Conservation (phyloP, 2,329 filamentous ascomycete species). For the Cladophialophora psammophila region DNA sequence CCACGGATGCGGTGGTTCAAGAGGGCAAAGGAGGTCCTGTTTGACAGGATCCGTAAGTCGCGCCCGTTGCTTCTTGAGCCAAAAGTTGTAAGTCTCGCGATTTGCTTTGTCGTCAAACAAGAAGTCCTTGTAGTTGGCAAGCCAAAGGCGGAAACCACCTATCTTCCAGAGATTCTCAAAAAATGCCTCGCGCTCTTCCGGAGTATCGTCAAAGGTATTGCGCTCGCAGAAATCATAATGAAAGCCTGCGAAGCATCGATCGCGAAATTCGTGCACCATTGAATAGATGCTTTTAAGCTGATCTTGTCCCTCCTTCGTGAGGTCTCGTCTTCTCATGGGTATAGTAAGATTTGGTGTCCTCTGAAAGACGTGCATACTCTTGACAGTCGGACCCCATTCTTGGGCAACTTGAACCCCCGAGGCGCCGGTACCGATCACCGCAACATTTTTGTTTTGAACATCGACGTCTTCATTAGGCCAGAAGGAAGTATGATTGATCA, state of each 20-base stretch:
- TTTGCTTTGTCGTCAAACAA: conserved; percentile 58
- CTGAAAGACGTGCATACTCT: conserved; percentile 62
- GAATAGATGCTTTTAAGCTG: too few relatives aligned
- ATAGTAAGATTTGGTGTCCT: conserved; percentile 70
- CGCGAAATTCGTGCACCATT: too few relatives aligned
- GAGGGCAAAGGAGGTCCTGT: conserved; percentile 62
- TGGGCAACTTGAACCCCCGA: conserved; percentile 66
- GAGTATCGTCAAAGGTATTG: conserved; percentile 38
- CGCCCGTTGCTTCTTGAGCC: conserved; percentile 59
- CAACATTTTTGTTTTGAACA: conserved; percentile 64
- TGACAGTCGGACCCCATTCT: conserved; percentile 62
- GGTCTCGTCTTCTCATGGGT: conserved; percentile 57
- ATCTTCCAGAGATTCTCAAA: conserved; percentile 59
- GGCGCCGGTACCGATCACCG: conserved; percentile 69
- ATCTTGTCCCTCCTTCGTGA: too few relatives aligned
- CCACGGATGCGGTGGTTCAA: conserved; percentile 62
- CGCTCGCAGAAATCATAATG: conserved; percentile 52
- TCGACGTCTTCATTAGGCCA: conserved; percentile 63
- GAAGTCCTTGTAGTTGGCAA: conserved; percentile 61
- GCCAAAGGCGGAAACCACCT: conserved; percentile 63
- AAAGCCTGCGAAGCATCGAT: too few relatives aligned
- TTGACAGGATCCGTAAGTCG: conserved; percentile 60
- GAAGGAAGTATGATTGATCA: conserved; percentile 65
- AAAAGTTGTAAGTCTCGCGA: conserved; percentile 62
- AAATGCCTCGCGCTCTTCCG: conserved; percentile 49